Percentiles rank a stretch among this genome's conserved stretches.
These are phyloP conservation scores for Oryza brachyantha DNA, from an alignment of 176 grass and related monocot species.

Conservation along the genomic window DNA sequence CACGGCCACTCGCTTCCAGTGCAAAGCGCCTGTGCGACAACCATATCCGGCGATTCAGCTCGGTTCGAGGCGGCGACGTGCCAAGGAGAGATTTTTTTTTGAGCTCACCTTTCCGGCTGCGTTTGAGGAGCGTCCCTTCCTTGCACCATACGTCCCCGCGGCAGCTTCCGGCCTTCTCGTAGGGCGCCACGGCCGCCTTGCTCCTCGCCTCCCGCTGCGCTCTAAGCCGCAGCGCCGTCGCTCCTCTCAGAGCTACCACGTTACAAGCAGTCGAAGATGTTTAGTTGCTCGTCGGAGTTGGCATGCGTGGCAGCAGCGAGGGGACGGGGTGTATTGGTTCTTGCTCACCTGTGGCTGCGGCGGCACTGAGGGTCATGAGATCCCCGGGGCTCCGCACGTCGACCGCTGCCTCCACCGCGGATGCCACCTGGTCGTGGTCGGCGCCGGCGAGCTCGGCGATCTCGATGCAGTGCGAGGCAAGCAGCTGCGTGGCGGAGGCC, in stretches of 20 bases:
- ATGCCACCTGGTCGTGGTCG: constrained; percentile 62
- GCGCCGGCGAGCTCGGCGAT: constrained; percentile 71
- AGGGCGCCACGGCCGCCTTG: constrained; percentile 46
- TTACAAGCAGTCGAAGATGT: neutral
- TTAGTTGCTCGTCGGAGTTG: neutral
- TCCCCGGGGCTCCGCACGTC: constrained; percentile 72
- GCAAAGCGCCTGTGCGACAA: constrained; percentile 28
- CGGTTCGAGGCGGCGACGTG: neutral
- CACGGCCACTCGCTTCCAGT: constrained; percentile 44
- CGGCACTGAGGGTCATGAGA: constrained; percentile 83
- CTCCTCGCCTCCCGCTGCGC: constrained; percentile 46
- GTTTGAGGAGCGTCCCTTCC: constrained; percentile 54
- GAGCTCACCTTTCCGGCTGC: constrained; percentile 32
- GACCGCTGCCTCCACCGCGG: constrained; percentile 63
- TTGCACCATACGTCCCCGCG: constrained; percentile 48
- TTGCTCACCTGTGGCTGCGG: constrained; percentile 73
- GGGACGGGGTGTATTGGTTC: neutral
- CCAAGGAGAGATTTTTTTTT: neutral
- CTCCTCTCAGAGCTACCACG: constrained; percentile 43
- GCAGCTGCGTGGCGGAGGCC: constrained; percentile 79
- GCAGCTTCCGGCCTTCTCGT: constrained; percentile 37
- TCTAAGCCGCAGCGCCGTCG: constrained; percentile 40
- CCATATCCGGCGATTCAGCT: neutral
- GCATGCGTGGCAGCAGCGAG: neutral
- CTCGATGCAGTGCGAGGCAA: constrained; percentile 86